Percentiles rank a stretch among this genome's conserved stretches.
phyloP scores from a whole-genome alignment of 2,329 filamentous ascomycete species.

The Exophiala spinifera region DNA sequence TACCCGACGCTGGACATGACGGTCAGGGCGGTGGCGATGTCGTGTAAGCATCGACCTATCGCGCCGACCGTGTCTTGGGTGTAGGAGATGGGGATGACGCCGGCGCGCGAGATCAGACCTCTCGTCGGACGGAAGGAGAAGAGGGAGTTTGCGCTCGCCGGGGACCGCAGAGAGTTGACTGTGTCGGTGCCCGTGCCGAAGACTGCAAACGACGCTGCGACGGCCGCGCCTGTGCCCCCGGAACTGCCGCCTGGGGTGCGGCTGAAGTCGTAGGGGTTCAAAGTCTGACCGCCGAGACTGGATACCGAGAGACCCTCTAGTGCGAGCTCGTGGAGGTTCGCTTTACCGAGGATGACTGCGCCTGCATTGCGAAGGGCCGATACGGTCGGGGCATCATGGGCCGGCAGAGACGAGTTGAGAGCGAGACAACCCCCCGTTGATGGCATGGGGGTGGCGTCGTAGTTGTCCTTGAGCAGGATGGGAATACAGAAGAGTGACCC shows the following conservation, averaged over 20 bases:
- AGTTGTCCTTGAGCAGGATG: conserved; percentile 64
- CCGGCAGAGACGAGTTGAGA: conserved; percentile 47
- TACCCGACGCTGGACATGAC: conserved; percentile 54
- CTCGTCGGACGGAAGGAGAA: conserved; percentile 37
- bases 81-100: conserved; percentile 33
- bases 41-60: conserved; percentile 43
- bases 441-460: conserved; percentile 53
- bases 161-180: conserved; percentile 34
- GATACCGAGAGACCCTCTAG: conserved; percentile 63
- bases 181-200: conserved; percentile 37
- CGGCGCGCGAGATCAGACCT: conserved; percentile 32
- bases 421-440: conserved; percentile 57
- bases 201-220: conserved; percentile 35
- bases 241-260: conserved; percentile 52
- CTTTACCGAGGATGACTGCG: conserved; percentile 59
- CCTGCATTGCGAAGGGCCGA: conserved; percentile 50
- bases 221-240: conserved; percentile 35
- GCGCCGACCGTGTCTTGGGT: conserved; percentile 29
- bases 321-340: conserved; percentile 62
- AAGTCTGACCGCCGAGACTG: conserved; percentile 61
- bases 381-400: conserved; percentile 51
- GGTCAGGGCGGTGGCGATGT: conserved; percentile 51
- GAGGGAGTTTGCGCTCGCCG: conserved; percentile 33
- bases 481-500: conserved; percentile 60
- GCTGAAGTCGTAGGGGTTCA: conserved; percentile 63